Conservation (phyloP, 2,329 filamentous ascomycete species). For the Claviceps cyperi region DNA sequence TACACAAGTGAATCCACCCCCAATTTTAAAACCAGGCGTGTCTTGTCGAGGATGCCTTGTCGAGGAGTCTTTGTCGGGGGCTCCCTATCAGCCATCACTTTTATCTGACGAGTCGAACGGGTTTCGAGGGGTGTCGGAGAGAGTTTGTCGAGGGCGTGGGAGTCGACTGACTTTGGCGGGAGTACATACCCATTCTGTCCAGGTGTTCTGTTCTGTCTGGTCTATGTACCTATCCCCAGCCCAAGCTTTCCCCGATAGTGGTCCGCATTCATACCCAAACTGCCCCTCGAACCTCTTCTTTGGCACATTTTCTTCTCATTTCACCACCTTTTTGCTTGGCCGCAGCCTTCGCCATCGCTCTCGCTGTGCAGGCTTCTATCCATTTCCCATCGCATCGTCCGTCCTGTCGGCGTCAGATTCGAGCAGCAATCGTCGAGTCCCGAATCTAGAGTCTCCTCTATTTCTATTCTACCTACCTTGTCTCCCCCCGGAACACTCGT, state of each 20-base stretch:
- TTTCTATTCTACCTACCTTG: background rate
- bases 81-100: background rate
- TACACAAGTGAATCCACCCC: background rate
- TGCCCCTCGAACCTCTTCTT: background rate
- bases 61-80: background rate
- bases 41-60: background rate
- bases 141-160: too few relatives aligned
- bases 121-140: too few relatives aligned
- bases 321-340: background rate
- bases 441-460: background rate
- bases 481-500: conserved; percentile 1
- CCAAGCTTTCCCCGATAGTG: background rate
- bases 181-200: too few relatives aligned
- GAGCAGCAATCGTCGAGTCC: background rate
- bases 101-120: too few relatives aligned
- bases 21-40: background rate
- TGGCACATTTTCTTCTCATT: background rate
- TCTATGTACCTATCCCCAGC: background rate
- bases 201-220: too few relatives aligned
- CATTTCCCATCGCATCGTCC: background rate
- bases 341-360: background rate
- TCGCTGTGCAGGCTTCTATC: background rate
- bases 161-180: too few relatives aligned
- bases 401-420: background rate
- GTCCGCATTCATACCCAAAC: background rate